These are phyloP conservation scores for Herpotrichia juniperi DNA, from an alignment of 2,329 filamentous ascomycete species.

Conservation along the genomic window DNA sequence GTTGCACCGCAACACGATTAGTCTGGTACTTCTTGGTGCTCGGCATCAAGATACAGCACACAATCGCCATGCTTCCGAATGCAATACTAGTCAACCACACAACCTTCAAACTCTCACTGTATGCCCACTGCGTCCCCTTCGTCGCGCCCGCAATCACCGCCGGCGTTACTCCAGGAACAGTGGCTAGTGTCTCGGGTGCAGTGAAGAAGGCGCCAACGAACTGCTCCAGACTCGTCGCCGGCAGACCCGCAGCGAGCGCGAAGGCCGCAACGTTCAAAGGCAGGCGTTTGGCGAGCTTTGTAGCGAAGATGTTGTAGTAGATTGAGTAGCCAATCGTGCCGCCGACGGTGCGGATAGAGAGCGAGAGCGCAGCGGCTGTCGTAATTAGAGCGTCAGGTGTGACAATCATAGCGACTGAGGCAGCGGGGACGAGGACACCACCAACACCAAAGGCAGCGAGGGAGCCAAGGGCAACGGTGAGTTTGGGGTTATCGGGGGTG, in stretches of 20 bases:
- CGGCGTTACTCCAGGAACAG: constrained; percentile 31
- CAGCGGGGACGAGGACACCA: constrained; percentile 42
- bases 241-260: constrained; percentile 47
- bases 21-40: constrained; percentile 42
- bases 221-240: constrained; percentile 37
- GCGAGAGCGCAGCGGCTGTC: constrained; percentile 49
- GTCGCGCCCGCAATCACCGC: constrained; percentile 31
- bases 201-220: constrained; percentile 44
- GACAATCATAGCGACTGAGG: constrained; percentile 41
- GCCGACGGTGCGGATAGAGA: constrained; percentile 53
- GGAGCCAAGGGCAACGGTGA: constrained; percentile 35
- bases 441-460: constrained; percentile 47
- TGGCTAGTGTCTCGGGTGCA: constrained; percentile 21
- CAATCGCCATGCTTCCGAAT: constrained; percentile 34
- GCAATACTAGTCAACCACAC: constrained; percentile 40
- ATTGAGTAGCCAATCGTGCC: constrained; percentile 44
- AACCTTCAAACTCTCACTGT: constrained; percentile 37
- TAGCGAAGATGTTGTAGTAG: constrained; percentile 45
- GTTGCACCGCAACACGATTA: constrained; percentile 38
- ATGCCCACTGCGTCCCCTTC: constrained; percentile 36
- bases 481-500: constrained; percentile 38
- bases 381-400: constrained; percentile 41
- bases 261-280: constrained; percentile 32
- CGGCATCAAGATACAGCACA: constrained; percentile 36
- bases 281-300: constrained; percentile 30